phyloP scores from a whole-genome alignment of 805 yeast species.

The Saccharomycopsis sp. region DNA sequence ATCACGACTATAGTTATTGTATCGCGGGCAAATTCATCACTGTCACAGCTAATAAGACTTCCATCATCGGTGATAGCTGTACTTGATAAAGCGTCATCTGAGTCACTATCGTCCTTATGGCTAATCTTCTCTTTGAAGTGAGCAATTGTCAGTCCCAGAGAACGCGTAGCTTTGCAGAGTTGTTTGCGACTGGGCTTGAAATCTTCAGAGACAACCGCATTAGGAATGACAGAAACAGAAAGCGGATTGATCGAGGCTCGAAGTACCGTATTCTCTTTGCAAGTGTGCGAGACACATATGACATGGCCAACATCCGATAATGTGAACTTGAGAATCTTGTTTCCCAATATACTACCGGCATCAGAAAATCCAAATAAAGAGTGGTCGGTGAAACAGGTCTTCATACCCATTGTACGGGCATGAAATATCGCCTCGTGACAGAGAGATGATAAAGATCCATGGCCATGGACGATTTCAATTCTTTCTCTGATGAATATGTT shows the following conservation, averaged over 20 bases:
- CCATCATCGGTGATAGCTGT: background rate
- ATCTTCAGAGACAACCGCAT: conserved; percentile 84
- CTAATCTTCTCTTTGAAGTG: background rate
- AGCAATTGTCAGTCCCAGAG: background rate
- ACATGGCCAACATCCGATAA: conserved; percentile 83
- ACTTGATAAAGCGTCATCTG: background rate
- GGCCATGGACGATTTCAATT: conserved; percentile 90
- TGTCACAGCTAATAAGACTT: background rate
- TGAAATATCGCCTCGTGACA: conserved; percentile 92
- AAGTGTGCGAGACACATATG: conserved; percentile 94
- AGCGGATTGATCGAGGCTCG: conserved; percentile 78
- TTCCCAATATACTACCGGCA: conserved; percentile 75
- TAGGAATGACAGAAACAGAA: conserved; percentile 84
- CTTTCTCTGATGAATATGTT: conserved; percentile 80
- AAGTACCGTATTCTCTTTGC: conserved; percentile 91
- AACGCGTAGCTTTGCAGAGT: background rate
- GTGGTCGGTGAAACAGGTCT: conserved; percentile 92
- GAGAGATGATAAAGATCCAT: conserved; percentile 79
- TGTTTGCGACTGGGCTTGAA: conserved; percentile 45
- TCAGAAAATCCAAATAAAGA: conserved; percentile 92
- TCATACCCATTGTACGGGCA: conserved; percentile 85
- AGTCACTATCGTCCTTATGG: background rate
- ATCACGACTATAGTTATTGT: conserved; percentile 80
- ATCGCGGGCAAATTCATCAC: background rate
- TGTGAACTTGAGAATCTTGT: conserved; percentile 78